phyloP scores from a whole-genome alignment of 1,284 basidiomycete species.

The Sphagnurus paluster region DNA sequence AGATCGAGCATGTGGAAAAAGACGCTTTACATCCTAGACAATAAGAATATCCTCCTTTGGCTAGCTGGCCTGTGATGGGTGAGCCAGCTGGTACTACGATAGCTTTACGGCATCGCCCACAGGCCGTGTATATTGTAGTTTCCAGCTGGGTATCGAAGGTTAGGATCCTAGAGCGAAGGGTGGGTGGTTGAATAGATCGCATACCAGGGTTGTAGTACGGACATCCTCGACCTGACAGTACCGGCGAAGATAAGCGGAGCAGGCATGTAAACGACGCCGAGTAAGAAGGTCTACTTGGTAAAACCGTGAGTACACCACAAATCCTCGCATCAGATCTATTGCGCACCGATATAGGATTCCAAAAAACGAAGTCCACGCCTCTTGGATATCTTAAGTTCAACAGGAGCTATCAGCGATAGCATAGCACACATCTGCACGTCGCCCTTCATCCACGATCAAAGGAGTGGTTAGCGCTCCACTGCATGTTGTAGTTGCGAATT shows the following conservation, averaged over 20 bases:
- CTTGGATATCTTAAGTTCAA: conserved; percentile 51
- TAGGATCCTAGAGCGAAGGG: neutral
- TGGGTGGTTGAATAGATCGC: conserved; percentile 14
- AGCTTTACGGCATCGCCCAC: conserved; percentile 66
- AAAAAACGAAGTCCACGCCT: conserved; percentile 52
- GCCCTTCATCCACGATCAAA: conserved; percentile 58
- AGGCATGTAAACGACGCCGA: conserved; percentile 58
- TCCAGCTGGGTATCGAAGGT: conserved; percentile 58
- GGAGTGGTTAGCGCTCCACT: conserved; percentile 1
- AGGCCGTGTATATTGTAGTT: conserved; percentile 67
- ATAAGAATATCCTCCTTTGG: conserved; percentile 45
- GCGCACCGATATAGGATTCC: conserved; percentile 71
- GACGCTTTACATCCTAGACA: conserved; percentile 55
- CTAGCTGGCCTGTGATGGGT: conserved; percentile 24
- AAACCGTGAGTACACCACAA: neutral
- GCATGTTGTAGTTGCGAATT: neutral
- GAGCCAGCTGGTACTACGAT: conserved; percentile 42
- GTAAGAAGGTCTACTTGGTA: conserved; percentile 60
- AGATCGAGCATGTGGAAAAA: conserved; percentile 63
- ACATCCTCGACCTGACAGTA: conserved; percentile 52
- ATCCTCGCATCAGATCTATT: neutral
- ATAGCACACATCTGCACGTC: conserved; percentile 77
- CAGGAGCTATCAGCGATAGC: conserved; percentile 56
- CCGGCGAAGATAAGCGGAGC: conserved; percentile 73
- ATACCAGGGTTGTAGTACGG: conserved; percentile 50